Percentiles rank a stretch among this genome's conserved stretches.
Conservation (phyloP, 257 asterid genomes). For the Solanum megistacrolobum region DNA sequence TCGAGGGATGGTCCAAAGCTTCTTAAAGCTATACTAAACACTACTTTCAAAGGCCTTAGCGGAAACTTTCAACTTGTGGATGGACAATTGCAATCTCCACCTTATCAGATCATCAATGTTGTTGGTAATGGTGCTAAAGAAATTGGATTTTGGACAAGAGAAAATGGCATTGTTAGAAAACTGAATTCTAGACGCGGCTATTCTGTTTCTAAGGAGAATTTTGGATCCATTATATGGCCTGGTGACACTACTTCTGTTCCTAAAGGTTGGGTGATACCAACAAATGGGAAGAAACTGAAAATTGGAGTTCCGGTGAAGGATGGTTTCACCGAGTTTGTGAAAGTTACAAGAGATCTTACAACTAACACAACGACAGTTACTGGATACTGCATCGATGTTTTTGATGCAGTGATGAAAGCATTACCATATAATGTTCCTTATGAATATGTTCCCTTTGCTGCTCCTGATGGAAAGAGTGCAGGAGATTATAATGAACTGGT, state of each 20-base stretch:
- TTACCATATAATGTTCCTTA: constrained; percentile 31
- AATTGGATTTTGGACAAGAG: constrained; percentile 20
- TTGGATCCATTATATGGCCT: constrained; percentile 42
- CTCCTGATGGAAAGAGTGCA: constrained; percentile 11
- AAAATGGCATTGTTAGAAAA: constrained; percentile 11
- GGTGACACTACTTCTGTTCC: constrained; percentile 25
- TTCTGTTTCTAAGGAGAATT: constrained; percentile 14
- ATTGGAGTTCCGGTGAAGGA: constrained; percentile 34
- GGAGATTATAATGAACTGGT: constrained; percentile 20
- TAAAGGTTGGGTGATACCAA: constrained; percentile 50
- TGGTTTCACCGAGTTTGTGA: constrained; percentile 30
- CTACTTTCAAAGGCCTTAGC: constrained; percentile 11
- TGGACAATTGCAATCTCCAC: constrained; percentile 13
- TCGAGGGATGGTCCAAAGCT: constrained; percentile 29
- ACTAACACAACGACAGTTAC: constrained; percentile 14
- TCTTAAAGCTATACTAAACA: constrained; percentile 8
- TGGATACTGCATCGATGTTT: constrained; percentile 41
- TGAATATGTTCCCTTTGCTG: constrained; percentile 34
- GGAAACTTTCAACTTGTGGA: constrained; percentile 8
- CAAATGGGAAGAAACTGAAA: constrained; percentile 30
- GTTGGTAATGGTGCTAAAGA: background rate
- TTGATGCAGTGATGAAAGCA: constrained; percentile 33
- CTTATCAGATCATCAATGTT: constrained; percentile 16
- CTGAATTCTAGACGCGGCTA: background rate
- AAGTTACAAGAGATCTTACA: constrained; percentile 11